Base-by-base conservation (phyloP, 1,139 yeast genomes). In the Suhomyces bribrorum region DNA sequence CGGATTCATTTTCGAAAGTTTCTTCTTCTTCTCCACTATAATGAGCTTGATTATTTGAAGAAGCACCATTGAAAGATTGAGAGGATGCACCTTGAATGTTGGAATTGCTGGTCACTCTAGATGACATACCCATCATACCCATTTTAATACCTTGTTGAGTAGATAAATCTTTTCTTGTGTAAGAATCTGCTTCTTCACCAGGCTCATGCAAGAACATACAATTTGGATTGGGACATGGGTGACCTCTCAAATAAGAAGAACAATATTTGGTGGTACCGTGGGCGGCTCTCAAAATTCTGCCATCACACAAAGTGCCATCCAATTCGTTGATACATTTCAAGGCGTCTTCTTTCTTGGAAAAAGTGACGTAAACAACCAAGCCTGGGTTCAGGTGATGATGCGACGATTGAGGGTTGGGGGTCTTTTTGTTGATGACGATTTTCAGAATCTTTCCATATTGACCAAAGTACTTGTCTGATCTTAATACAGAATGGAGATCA, bases 131-230 rank as follows among this genome's bases (percentile, higher is more conserved):
- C 59, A 67, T 63, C 71, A 66, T 69, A 29, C 77, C 75, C 78
- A 79, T 78, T 59, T 77, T 79, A 47, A 79, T 73, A 49, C 82
- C 81, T 54, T 86, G 89, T 57, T 86, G 86, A 12, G 95, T 86
- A 11, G 90, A 83, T 57, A 89, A 74, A 58, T 90, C 97, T 59
- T 90, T 94, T 63, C 96, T 82, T 24, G 96, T 87, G 63, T 88
- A 92, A 6, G 95, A 84, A 56, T 94, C 98, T 1, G 97, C 97
- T 61, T 94, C 98, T 67, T 94, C 99, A 44, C 99, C 98, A 3
- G 98, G 98, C 62, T 94, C 98, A 61, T 94, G 99, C 54, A 94
- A 74, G 57, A 92, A 94, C 98, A 94, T 94, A 74, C 99, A 94
- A 59, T 89, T 89, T 45, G 98, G 98, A 63, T 94, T 94, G 44